Evolutionary conservation across 768 basidiomycete genomes (phyloP).

Genomic region (Phlebiopsis gigantea): DNA sequence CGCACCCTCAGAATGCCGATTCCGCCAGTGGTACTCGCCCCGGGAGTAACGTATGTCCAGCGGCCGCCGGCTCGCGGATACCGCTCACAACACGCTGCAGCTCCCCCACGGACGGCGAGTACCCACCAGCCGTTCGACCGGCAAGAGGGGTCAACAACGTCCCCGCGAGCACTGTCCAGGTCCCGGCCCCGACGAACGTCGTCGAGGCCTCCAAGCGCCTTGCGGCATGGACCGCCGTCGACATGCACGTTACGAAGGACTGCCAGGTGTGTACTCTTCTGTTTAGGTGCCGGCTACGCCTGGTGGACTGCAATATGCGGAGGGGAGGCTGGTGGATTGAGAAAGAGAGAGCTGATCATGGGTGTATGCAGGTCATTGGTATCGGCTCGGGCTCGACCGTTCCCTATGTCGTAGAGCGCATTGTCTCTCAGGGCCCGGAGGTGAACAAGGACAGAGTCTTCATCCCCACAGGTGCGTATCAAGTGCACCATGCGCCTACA

Average conservation of each 20-base stretch:
- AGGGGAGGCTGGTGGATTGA: not conserved
- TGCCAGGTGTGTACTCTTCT: slow-evolving; percentile 61
- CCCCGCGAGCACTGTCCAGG: not conserved
- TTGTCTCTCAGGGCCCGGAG: slow-evolving; percentile 73
- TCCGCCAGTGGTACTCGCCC: slow-evolving; percentile 21
- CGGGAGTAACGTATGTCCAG: slow-evolving; percentile 23
- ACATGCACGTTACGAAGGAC: slow-evolving; percentile 75
- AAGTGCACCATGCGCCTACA: too few species aligned
- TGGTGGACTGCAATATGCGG: not conserved
- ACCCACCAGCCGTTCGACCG: slow-evolving; percentile 19
- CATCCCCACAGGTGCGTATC: slow-evolving; percentile 79
- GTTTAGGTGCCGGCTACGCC: not conserved
- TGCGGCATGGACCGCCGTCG: slow-evolving; percentile 93
- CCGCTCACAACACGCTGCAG: not conserved
- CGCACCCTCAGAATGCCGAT: slow-evolving; percentile 20
- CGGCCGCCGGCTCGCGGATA: not conserved
- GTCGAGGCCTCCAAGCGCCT: slow-evolving; percentile 85
- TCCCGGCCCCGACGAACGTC: slow-evolving; percentile 27
- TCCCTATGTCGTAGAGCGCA: slow-evolving; percentile 94
- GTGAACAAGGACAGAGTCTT: slow-evolving; percentile 81
- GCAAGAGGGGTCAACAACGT: not conserved
- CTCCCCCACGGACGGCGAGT: slow-evolving; percentile 17
- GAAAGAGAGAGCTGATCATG: not conserved
- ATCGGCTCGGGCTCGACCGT: slow-evolving; percentile 93
- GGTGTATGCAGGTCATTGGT: slow-evolving; percentile 67